Percentiles rank a stretch among this genome's conserved stretches.
These are phyloP conservation scores for Stephanocyclus meneghinianus DNA, from an alignment of 352 stramenopile genomes.

Conservation along the genomic window DNA sequence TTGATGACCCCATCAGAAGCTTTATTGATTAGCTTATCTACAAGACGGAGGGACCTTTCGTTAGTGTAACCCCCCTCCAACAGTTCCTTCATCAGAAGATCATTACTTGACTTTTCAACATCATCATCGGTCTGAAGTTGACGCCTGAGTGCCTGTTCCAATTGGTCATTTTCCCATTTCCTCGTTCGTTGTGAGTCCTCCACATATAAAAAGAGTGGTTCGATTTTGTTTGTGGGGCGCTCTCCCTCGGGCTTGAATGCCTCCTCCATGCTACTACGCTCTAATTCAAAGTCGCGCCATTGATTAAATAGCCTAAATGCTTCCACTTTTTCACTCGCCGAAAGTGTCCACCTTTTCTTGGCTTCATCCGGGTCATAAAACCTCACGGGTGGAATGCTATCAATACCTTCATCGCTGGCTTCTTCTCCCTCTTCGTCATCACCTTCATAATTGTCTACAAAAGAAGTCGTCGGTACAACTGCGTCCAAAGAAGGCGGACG, in stretches of 20 bases:
- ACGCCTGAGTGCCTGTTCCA: slow-evolving; percentile 24
- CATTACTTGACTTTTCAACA: slow-evolving; percentile 45
- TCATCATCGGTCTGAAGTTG: slow-evolving; percentile 30
- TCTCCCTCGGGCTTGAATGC: slow-evolving; percentile 22
- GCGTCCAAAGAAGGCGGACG: not conserved
- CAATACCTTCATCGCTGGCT: not conserved
- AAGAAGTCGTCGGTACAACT: not conserved
- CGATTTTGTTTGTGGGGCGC: slow-evolving; percentile 26
- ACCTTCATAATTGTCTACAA: not conserved
- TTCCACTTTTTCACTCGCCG: slow-evolving; percentile 39
- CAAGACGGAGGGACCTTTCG: slow-evolving; percentile 31
- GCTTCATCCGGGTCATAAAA: not conserved
- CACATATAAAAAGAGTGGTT: slow-evolving; percentile 45
- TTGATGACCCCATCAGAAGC: slow-evolving; percentile 25
- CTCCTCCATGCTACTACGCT: slow-evolving; percentile 28
- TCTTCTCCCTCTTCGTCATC: not conserved
- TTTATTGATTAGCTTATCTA: slow-evolving; percentile 39
- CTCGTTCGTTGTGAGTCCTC: slow-evolving; percentile 37
- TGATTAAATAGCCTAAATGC: slow-evolving; percentile 42
- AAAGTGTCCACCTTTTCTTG: slow-evolving; percentile 41
- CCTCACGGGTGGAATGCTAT: not conserved
- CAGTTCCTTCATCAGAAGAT: slow-evolving; percentile 53
- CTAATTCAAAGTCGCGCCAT: slow-evolving; percentile 32
- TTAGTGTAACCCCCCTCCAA: slow-evolving; percentile 42
- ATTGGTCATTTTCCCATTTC: slow-evolving; percentile 30